Evolutionary conservation across 345 rosid species (phyloP).

Genomic region (Citrus sp.): DNA sequence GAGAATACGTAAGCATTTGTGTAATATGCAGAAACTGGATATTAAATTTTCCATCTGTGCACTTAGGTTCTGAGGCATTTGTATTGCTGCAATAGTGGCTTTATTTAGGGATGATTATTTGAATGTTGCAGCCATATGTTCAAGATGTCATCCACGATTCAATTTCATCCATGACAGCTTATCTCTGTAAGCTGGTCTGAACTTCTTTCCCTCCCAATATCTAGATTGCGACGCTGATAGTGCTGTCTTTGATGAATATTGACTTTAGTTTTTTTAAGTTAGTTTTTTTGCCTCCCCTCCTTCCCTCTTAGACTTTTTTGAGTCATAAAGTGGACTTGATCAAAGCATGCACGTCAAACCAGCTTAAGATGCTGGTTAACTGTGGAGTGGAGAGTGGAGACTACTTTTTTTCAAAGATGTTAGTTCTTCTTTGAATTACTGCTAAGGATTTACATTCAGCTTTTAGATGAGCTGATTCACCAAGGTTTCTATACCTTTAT

Average conservation of each 20-base stretch:
- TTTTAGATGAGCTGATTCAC: not conserved
- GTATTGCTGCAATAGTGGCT: not conserved
- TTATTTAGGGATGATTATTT: not conserved
- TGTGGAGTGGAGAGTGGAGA: not conserved
- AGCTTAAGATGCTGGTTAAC: not conserved
- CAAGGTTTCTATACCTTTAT: not conserved
- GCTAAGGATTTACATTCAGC: not conserved
- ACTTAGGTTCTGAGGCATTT: not conserved
- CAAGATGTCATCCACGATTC: not conserved
- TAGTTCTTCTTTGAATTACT: not conserved
- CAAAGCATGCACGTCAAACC: not conserved
- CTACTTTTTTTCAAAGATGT: not conserved
- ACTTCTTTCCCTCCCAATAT: not conserved
- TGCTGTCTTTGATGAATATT: not conserved
- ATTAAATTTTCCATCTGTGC: not conserved
- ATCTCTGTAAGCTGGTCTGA: not conserved
- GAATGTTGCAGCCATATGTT: not conserved
- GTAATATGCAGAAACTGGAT: not conserved
- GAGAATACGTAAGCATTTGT: not conserved
- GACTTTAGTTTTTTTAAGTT: no score
- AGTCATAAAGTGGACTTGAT: not conserved
- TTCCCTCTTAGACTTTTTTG: not conserved
- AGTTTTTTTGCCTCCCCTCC: no score
- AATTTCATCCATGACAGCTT: not conserved
- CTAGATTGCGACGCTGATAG: not conserved